Evolutionary conservation across 805 yeast genomes (phyloP), one percentile per base, ranked within the genome.

Genomic region (Saccharomycopsis sp.): DNA sequence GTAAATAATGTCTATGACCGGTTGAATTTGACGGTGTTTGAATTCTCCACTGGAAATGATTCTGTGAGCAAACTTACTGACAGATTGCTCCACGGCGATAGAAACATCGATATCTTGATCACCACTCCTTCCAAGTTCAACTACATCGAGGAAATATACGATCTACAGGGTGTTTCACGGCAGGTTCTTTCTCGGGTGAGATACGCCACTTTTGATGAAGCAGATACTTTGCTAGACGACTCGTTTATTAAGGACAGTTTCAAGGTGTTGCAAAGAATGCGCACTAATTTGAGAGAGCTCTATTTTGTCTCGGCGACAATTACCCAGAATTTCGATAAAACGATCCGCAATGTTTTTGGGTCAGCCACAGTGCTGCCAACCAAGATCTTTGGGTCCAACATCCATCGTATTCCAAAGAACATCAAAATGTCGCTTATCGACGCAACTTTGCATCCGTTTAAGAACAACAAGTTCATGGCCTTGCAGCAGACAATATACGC

Each of bases 261-360:
- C 61, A 74, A 70, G 21, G 63, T 70, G 53, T 76, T 83, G 72
- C 75, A 80, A 18, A 20, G 34, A 4, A 16, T 29, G 18, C 41
- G 52, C 14, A 65, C 71, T 2, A 79, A 80, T 59, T 71, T 87
- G 47, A 76, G 75, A 52, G 87, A 89, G 61, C 69, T 90, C 21
- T 78, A 91, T 0, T 81, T 92, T 63, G 89, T 92, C 59, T 85
- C 96, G 1, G 98, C 98, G 0, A 92, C 99, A 0, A 85, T 94
- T 37, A 96, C 98, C 0, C 79, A 80, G 34, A 84, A 81, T 59
- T 89, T 91, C 67, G 84, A 85, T 57, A 79, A 79, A 56, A 79
- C 86, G 1, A 71, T 91, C 57, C 69, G 75, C 2, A 74, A 73
- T 48, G 65, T 84, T 34, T 91, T 84, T 70, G 95, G 95, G 0